phyloP scores from a whole-genome alignment of 371 early-diverging fungal species.

The Mucor lusitanicus region DNA sequence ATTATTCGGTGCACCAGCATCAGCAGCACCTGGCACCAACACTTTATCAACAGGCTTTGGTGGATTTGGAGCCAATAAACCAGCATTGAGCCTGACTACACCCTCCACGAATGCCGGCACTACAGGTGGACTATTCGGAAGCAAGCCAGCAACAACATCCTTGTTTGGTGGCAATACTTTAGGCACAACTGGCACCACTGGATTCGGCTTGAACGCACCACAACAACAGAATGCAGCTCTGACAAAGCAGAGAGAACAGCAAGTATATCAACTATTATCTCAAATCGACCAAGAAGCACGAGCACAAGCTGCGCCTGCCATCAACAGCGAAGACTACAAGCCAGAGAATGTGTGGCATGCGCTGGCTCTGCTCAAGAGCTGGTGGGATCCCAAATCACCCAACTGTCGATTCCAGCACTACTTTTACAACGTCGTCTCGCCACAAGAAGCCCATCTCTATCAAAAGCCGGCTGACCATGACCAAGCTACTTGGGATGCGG shows the following conservation, averaged over 20 bases:
- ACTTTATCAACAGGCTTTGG: slow-evolving; percentile 5
- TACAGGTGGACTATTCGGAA: slow-evolving; percentile 11
- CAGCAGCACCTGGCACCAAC: background rate
- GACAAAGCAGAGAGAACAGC: slow-evolving; percentile 35
- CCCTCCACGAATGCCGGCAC: background rate
- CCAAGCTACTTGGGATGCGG: slow-evolving; percentile 78
- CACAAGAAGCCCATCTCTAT: slow-evolving; percentile 77
- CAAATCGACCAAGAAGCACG: slow-evolving; percentile 38
- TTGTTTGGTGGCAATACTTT: slow-evolving; percentile 13
- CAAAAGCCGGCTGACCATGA: slow-evolving; percentile 75
- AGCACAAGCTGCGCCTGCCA: slow-evolving; percentile 30
- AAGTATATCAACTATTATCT: slow-evolving; percentile 33
- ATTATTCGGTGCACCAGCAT: slow-evolving; percentile 3
- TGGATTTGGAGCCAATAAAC: slow-evolving; percentile 7
- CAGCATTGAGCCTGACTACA: slow-evolving; percentile 5
- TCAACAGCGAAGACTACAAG: slow-evolving; percentile 24
- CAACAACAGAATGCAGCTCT: slow-evolving; percentile 6
- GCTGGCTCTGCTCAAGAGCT: slow-evolving; percentile 62
- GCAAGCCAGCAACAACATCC: background rate
- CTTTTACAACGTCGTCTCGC: slow-evolving; percentile 89
- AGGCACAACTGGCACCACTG: slow-evolving; percentile 6
- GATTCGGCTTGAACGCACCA: background rate
- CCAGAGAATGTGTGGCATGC: slow-evolving; percentile 58
- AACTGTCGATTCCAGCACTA: slow-evolving; percentile 85
- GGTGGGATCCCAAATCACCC: slow-evolving; percentile 82